Conservation (phyloP, 495 filamentous ascomycete genomes). For the Barbatosphaeria neglecta region DNA sequence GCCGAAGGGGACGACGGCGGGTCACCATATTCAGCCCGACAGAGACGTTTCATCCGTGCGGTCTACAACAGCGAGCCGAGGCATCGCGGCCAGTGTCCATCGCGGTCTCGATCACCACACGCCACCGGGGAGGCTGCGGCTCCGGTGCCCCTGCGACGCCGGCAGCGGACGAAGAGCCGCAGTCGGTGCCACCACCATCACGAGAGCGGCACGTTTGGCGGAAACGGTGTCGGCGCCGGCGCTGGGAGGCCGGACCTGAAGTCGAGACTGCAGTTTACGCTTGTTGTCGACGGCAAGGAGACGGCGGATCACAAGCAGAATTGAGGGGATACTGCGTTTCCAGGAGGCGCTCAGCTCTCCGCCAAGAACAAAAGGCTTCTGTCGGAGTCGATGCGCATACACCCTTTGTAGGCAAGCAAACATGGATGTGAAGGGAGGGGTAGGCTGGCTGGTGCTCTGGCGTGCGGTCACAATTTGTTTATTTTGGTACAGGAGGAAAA, state of each 20-base stretch:
- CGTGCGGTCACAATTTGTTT: too few species aligned
- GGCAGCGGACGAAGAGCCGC: slow-evolving; percentile 25
- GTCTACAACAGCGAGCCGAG: not conserved
- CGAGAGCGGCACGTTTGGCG: not conserved
- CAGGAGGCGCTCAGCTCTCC: too few species aligned
- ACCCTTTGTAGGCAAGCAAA: too few species aligned
- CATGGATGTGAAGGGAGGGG: too few species aligned
- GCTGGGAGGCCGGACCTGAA: not conserved
- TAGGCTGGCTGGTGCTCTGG: too few species aligned
- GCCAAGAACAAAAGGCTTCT: not conserved
- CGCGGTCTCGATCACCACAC: slow-evolving; percentile 20
- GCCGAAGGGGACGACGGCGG: slow-evolving; percentile 3
- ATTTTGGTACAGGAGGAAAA: too few species aligned
- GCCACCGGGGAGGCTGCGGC: slow-evolving; percentile 12
- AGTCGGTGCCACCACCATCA: slow-evolving; percentile 13
- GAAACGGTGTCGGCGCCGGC: too few species aligned
- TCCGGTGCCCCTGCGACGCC: slow-evolving; percentile 13
- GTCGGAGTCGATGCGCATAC: too few species aligned
- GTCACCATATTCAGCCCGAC: slow-evolving; percentile 19
- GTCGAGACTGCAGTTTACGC: not conserved
- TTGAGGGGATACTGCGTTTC: not conserved
- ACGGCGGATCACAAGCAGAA: not conserved
- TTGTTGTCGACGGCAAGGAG: not conserved
- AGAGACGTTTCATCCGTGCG: slow-evolving; percentile 16
- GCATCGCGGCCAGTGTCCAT: slow-evolving; percentile 23